Evolutionary conservation across 2,329 filamentous ascomycete species (phyloP), one percentile per base, ranked within the genome.

Genomic region (Orbilia oligospora): DNA sequence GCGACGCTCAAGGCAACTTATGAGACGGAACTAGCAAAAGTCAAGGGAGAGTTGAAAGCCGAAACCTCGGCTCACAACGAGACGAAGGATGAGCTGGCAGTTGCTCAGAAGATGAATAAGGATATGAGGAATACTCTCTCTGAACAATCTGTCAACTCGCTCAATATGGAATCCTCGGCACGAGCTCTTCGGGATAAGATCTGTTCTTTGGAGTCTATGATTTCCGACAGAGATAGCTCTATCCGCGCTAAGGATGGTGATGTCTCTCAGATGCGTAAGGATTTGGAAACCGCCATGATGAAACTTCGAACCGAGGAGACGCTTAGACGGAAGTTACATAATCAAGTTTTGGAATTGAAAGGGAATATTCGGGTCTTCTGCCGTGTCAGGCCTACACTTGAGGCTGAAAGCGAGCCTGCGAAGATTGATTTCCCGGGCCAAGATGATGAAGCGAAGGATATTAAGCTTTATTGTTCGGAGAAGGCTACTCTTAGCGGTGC

Each of bases 291-390:
- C 41, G 90, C 92, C 0, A 90, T 92, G 71, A 90, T 93, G 80
- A 97, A 96, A 83, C 87, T 99, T 30, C 91, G 96, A 80, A 93
- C 91, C 82, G 96, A 98, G 83, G 96, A 99, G 85, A 96, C 93
- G 0, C 87, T 97, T 64, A 90, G 96, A 14, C 90, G 96, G 22
- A 95, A 97, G 81, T 88, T 99, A 0, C 97, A 98, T 86, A 98
- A 98, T 85, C 96, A 97, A 84, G 95, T 99, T 56, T 94, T 99
- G 84, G 96, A 99, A 83, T 89, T 99, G 76, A 97, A 97, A 84
- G 96, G 96, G 82, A 99, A 99, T 83, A 99, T 99, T 82, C 92
- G 96, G 20, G 96, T 99, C 81, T 99, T 99, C 90, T 98, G 95
- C 83, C 91, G 96, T 83, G 95, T 98, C 30, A 91, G 97, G 48